A percentile compares a stretch with the other conserved stretches of the same genome.
phyloP scores from a whole-genome alignment of 345 rosid species.

The Eucalyptus caleyi region DNA sequence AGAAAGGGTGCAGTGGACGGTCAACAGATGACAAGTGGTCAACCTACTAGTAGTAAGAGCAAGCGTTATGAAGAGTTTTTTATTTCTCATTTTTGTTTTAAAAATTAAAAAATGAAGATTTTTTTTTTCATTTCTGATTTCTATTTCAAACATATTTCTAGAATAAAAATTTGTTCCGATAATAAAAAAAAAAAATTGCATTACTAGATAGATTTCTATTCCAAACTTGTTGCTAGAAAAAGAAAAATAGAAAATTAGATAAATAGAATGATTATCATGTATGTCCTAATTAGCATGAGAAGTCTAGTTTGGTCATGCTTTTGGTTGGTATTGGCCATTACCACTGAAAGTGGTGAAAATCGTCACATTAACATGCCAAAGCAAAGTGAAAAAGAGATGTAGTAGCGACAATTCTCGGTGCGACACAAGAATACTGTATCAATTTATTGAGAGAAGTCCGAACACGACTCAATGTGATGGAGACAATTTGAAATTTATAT shows the following conservation, averaged over 20 bases:
- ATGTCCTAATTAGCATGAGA: no score
- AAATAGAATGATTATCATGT: no score
- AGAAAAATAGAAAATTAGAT: no score
- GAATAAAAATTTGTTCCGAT: no score
- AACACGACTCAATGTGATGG: not conserved
- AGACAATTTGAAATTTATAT: not conserved
- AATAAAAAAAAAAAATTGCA: no score
- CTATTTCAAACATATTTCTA: fast-evolving
- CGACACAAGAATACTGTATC: not conserved
- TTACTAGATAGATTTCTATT: fast-evolving
- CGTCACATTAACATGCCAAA: not conserved
- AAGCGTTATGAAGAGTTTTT: no score
- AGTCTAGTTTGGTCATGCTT: no score
- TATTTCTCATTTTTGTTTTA: no score
- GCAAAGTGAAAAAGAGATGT: not conserved
- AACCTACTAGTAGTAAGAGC: fast-evolving
- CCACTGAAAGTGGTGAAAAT: no score
- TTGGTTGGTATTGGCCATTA: no score
- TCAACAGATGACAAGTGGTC: fast-evolving
- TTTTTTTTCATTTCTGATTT: fast-evolving
- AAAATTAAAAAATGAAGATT: no score
- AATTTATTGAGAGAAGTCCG: not conserved
- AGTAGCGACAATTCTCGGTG: not conserved
- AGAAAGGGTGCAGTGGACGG: fast-evolving
- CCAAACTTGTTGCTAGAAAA: fast-evolving